Percentiles rank a stretch among this genome's conserved stretches.
phyloP scores from a whole-genome alignment of 306 rosid genomes.

The Oxytropis ochrocephala region DNA sequence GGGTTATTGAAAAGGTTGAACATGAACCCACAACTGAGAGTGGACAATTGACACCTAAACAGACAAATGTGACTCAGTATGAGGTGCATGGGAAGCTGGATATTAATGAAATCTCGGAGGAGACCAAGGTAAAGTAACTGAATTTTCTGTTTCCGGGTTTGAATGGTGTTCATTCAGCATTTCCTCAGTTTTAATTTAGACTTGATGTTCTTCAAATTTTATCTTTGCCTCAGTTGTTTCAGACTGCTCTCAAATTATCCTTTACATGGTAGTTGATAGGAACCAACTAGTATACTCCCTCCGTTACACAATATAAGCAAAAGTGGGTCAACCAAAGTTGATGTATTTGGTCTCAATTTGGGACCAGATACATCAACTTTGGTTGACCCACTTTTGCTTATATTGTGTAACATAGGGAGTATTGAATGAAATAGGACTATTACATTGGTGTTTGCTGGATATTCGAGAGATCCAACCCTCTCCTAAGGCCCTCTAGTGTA shows the following conservation, averaged over 20 bases:
- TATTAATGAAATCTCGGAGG: slow-evolving; percentile 41
- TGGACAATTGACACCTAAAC: slow-evolving; percentile 21
- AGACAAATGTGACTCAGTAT: slow-evolving; percentile 15
- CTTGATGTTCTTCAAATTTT: background rate
- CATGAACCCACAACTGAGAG: slow-evolving; percentile 24
- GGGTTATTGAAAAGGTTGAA: slow-evolving; percentile 37
- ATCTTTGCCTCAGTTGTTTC: background rate
- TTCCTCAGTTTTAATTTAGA: background rate
- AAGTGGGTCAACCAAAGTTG: too few species aligned
- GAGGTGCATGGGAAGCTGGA: slow-evolving; percentile 30
- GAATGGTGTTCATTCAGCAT: slow-evolving; percentile 18
- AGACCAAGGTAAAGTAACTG: slow-evolving; percentile 35
- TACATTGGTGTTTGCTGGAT: too few species aligned
- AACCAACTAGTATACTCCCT: too few species aligned
- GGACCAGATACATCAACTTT: too few species aligned
- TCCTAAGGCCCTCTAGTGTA: too few species aligned
- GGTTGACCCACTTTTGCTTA: too few species aligned
- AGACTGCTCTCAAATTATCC: background rate
- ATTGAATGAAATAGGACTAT: too few species aligned
- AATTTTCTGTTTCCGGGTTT: background rate
- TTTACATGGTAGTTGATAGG: background rate
- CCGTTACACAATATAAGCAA: too few species aligned
- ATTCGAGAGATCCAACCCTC: too few species aligned
- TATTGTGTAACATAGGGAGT: too few species aligned
- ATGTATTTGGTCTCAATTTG: too few species aligned